A percentile compares a stretch with the other conserved stretches of the same genome.
Evolutionary conservation across 2,329 filamentous ascomycete species (phyloP).

Genomic region (Monosporascus sp.): DNA sequence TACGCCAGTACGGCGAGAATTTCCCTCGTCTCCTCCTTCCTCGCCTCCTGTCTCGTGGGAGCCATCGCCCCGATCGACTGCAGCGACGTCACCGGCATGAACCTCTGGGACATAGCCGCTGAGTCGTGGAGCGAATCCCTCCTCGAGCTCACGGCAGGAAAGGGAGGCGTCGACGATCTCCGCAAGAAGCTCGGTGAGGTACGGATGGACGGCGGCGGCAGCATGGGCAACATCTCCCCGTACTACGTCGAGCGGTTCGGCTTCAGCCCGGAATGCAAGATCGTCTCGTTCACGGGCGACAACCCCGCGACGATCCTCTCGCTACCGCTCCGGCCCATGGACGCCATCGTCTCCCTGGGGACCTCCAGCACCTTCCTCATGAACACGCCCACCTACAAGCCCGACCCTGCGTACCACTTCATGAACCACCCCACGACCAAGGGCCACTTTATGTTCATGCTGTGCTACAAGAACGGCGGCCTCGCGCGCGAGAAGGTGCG

Average conservation of each 20-base stretch:
- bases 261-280: slow-evolving; percentile 68
- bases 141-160: slow-evolving; percentile 68
- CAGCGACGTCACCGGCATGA: slow-evolving; percentile 93
- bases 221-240: slow-evolving; percentile 66
- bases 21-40: slow-evolving; percentile 90
- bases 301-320: slow-evolving; percentile 94
- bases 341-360: slow-evolving; percentile 91
- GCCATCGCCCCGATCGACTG: slow-evolving; percentile 85
- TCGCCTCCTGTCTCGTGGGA: slow-evolving; percentile 86
- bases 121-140: slow-evolving; percentile 71
- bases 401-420: slow-evolving; percentile 90
- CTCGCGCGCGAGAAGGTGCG: slow-evolving; percentile 87
- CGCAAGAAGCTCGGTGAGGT: slow-evolving; percentile 76
- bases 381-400: slow-evolving; percentile 87
- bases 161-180: slow-evolving; percentile 54
- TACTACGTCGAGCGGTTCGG: slow-evolving; percentile 81
- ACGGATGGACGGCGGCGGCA: slow-evolving; percentile 71
- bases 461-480: slow-evolving; percentile 98
- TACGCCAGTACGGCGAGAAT: slow-evolving; percentile 80
- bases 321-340: slow-evolving; percentile 77
- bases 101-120: slow-evolving; percentile 83
- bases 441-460: slow-evolving; percentile 98
- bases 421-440: slow-evolving; percentile 94
- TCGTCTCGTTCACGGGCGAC: slow-evolving; percentile 89
- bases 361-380: slow-evolving; percentile 97